Conservation (phyloP, 1,284 basidiomycete genomes). For the Cryptococcus sp. region DNA sequence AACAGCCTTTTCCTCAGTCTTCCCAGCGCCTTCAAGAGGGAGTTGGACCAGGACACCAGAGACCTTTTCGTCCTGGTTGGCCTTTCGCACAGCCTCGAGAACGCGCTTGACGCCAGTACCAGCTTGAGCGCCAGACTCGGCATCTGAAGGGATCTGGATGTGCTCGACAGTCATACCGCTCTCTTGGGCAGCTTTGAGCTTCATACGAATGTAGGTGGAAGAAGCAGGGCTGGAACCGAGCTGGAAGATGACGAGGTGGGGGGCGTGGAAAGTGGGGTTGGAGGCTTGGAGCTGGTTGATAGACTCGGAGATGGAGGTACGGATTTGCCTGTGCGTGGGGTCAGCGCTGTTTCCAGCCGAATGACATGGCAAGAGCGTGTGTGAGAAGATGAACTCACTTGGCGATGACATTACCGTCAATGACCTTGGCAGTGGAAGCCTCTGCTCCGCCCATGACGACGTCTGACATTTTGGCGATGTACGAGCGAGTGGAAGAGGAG, state of each 20-base stretch:
- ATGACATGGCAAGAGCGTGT: neutral
- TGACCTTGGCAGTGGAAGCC: slow-evolving; percentile 58
- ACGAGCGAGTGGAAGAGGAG: slow-evolving; percentile 2
- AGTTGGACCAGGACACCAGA: slow-evolving; percentile 95
- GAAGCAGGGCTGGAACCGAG: slow-evolving; percentile 91
- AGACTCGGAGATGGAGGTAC: slow-evolving; percentile 67
- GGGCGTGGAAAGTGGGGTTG: slow-evolving; percentile 80
- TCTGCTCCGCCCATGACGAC: slow-evolving; percentile 18
- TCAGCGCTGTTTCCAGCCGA: no score
- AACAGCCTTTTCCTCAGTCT: slow-evolving; percentile 84
- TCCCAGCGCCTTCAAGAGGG: slow-evolving; percentile 82
- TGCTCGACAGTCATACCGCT: slow-evolving; percentile 89
- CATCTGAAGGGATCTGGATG: slow-evolving; percentile 69
- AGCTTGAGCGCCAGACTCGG: slow-evolving; percentile 52
- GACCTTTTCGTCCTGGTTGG: slow-evolving; percentile 81
- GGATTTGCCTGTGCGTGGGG: slow-evolving; percentile 65
- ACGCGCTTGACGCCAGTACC: slow-evolving; percentile 66
- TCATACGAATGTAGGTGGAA: slow-evolving; percentile 94
- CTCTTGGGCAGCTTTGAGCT: slow-evolving; percentile 92
- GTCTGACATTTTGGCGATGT: slow-evolving; percentile 17
- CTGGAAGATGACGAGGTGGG: slow-evolving; percentile 86
- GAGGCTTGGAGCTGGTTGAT: slow-evolving; percentile 63
- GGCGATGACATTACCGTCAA: slow-evolving; percentile 86
- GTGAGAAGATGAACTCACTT: slow-evolving; percentile 61
- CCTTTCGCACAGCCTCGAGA: slow-evolving; percentile 71